phyloP scores from a whole-genome alignment of 2,329 filamentous ascomycete genomes.

The Aureobasidium sp. region DNA sequence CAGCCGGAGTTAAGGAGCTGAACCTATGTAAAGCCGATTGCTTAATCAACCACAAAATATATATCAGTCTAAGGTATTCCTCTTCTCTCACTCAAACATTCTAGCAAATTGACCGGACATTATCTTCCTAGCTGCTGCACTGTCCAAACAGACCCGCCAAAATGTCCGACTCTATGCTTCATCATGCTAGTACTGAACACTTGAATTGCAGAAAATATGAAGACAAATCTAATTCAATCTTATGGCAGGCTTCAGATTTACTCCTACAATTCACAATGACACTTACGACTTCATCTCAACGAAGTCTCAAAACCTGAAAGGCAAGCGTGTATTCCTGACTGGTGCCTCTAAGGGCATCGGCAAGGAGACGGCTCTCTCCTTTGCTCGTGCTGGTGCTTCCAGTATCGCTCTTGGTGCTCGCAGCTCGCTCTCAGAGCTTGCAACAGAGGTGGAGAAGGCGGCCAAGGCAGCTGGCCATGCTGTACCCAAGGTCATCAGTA shows the following conservation, averaged over 20 bases:
- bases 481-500: constrained; percentile 35
- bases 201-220: not conserved
- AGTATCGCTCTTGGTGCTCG: constrained; percentile 49
- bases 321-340: constrained; percentile 45
- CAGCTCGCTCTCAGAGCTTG: constrained; percentile 36
- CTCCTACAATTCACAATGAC: constrained; percentile 25
- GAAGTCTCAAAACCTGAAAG: constrained; percentile 32
- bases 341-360: constrained; percentile 37
- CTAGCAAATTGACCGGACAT: not conserved
- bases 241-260: constrained; percentile 20
- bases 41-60: not conserved
- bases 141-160: not conserved
- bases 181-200: not conserved
- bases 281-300: constrained; percentile 49
- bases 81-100: not conserved
- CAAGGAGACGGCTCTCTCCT: constrained; percentile 47
- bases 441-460: constrained; percentile 31
- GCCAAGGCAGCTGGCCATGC: constrained; percentile 29
- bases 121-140: not conserved
- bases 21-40: not conserved
- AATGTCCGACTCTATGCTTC: not conserved
- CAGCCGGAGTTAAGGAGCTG: not conserved
- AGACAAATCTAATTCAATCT: not conserved
- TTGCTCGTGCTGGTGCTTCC: constrained; percentile 47
- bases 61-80: not conserved